phyloP scores from a whole-genome alignment of 1,284 basidiomycete species.

The Melampsora larici-populina region DNA sequence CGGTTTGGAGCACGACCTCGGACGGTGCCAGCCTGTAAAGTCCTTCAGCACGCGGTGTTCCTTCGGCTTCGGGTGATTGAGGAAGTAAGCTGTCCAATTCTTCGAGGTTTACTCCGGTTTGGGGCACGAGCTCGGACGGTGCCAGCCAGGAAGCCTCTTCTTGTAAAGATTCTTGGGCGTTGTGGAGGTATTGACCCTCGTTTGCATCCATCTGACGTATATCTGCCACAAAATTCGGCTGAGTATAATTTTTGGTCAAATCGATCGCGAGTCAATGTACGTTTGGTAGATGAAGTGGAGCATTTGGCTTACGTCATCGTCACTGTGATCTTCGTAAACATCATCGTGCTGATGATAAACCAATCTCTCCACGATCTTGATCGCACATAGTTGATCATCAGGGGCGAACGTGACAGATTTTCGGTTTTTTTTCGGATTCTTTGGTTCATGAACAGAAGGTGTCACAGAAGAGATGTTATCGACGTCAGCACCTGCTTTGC shows the following conservation, averaged over 20 bases:
- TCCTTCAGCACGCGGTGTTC: too few relatives aligned
- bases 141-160: conserved; percentile 34
- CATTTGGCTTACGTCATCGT: neutral
- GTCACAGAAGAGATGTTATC: neutral
- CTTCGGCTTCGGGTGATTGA: conserved; percentile 17
- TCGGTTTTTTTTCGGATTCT: neutral
- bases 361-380: conserved; percentile 22
- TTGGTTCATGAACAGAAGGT: neutral
- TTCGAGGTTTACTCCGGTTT: conserved; percentile 10
- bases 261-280: too few relatives aligned
- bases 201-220: conserved; percentile 11
- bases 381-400: neutral
- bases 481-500: neutral
- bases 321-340: neutral
- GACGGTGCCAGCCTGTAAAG: too few relatives aligned
- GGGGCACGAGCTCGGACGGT: conserved; percentile 14
- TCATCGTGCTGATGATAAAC: neutral
- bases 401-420: conserved; percentile 8
- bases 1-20: conserved; percentile 15
- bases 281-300: neutral
- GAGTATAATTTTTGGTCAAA: too few relatives aligned
- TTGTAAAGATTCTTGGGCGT: conserved; percentile 24
- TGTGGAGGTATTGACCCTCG: conserved; percentile 34
- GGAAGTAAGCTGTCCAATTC: conserved; percentile 14
- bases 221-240: too few relatives aligned